Evolutionary conservation across 805 yeast species (phyloP), one percentile per base, ranked within the genome.

Genomic region (Wickerhamiella azyma): DNA sequence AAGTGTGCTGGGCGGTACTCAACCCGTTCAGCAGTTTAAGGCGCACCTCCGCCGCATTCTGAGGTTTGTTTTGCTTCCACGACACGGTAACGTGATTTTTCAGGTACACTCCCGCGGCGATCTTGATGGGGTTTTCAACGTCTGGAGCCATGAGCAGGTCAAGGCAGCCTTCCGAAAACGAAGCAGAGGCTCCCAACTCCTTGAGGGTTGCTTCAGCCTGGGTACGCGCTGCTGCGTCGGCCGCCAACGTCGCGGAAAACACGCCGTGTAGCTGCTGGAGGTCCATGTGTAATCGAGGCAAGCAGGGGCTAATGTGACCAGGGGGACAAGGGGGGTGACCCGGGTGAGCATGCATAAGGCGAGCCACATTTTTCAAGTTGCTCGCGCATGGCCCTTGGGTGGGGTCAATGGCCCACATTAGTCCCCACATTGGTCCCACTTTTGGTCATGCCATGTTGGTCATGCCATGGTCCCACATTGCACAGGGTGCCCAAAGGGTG

Each of bases 61-160:
- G 86, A 3, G 67, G 65, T n/a, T 59, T 67, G 10, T 52, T 51
- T 7, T 56, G 48, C 16, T 57, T 51, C 96, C 96, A 88, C 43
- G 74, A 69, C 32, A 74, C 69, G 13, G 69, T 66, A 18, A 85
- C 70, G 47, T 77, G 70, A 61, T 89, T 88, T 60, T 89, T 89
- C 61, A 85, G 75, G 61, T 76, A 85, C 4, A 89, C 78, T 0
- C 92, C 86, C 2, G 94, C 81, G 10, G 94, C 83, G 41, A 76
- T 66, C 53, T 78, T 73, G 42, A 81, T 69, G 19, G 69, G 73
- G 2, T 64, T 62, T 5, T 75, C 66, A 13, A 72, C 76, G 14
- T 71, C 74, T 6, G 64, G 63, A 17, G 75, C 72, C 14, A 72
- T 59, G 16, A 85, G 69, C 43, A 86, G 79, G 58, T 84, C 89